phyloP scores from a whole-genome alignment of 1,284 basidiomycete species.

The Coniferiporia weirii region DNA sequence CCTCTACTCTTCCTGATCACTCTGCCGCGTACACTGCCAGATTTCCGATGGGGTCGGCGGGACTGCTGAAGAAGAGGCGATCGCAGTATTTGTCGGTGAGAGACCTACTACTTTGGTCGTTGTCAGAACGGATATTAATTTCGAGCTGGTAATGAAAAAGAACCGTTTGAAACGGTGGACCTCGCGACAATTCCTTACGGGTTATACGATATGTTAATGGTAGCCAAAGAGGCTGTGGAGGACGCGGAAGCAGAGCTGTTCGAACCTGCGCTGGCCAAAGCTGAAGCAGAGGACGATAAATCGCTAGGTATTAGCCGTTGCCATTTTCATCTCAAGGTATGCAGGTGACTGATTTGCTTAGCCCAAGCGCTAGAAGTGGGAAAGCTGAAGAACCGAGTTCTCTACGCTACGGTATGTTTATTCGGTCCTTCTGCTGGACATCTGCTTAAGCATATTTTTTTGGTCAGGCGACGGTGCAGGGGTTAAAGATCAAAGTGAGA shows the following conservation, averaged over 20 bases:
- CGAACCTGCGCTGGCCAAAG: slow-evolving; percentile 5
- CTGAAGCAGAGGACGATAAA: neutral
- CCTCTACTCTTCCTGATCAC: too few species aligned
- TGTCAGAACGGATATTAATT: too few species aligned
- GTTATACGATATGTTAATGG: slow-evolving; percentile 9
- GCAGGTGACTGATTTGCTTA: neutral
- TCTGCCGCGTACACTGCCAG: neutral
- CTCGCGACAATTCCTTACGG: slow-evolving; percentile 8
- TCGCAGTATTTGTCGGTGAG: slow-evolving; percentile 10
- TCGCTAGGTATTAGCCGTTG: neutral
- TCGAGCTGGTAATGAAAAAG: neutral
- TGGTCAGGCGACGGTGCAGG: slow-evolving; percentile 9
- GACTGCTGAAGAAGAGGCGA: slow-evolving; percentile 10
- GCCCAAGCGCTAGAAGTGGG: slow-evolving; percentile 14
- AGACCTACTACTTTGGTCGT: neutral
- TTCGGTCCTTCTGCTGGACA: neutral
- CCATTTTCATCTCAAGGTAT: too few species aligned
- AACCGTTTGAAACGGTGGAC: slow-evolving; percentile 6
- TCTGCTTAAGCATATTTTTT: neutral
- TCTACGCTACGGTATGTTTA: slow-evolving; percentile 11
- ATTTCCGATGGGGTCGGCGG: slow-evolving; percentile 17
- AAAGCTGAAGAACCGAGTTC: slow-evolving; percentile 11
- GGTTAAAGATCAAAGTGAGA: slow-evolving; percentile 5
- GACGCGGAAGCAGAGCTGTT: slow-evolving; percentile 16
- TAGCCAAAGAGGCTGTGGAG: slow-evolving; percentile 8